A percentile compares a stretch with the other conserved stretches of the same genome.
These are phyloP conservation scores for Lentithecium fluviatile DNA, from an alignment of 495 filamentous ascomycete genomes.

Conservation along the genomic window DNA sequence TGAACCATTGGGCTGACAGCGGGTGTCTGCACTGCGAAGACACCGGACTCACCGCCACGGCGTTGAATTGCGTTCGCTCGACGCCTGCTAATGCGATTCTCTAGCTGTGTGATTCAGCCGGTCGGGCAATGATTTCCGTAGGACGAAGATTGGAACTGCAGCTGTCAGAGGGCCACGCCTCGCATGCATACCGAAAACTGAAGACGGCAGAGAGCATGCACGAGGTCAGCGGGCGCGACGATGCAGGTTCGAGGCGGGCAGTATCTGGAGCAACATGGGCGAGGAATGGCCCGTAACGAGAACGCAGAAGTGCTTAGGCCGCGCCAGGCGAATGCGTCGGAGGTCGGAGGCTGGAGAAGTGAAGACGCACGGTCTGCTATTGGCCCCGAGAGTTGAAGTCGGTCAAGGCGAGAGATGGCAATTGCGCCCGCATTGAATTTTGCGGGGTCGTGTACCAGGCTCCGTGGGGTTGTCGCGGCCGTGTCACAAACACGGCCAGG, in stretches of 20 bases:
- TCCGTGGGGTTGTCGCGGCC: slow-evolving; percentile 25
- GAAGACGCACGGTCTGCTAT: background rate
- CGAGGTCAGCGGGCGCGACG: slow-evolving; percentile 1
- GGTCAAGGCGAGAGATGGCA: slow-evolving; percentile 6
- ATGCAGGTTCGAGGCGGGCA: background rate
- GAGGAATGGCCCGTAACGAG: too few species aligned
- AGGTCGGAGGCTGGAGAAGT: background rate
- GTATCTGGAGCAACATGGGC: too few species aligned
- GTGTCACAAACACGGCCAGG: slow-evolving; percentile 15
- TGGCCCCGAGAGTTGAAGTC: background rate
- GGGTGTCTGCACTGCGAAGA: background rate
- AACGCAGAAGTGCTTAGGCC: too few species aligned
- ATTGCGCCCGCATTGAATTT: slow-evolving; percentile 18
- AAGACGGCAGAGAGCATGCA: slow-evolving; percentile 6
- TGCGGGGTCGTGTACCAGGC: slow-evolving; percentile 28
- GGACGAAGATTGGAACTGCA: background rate
- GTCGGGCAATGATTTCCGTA: slow-evolving; percentile 13
- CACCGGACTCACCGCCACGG: slow-evolving; percentile 26
- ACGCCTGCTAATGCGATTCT: background rate
- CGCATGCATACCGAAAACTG: background rate
- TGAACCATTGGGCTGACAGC: slow-evolving; percentile 8
- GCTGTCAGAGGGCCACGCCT: background rate
- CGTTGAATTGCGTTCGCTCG: background rate
- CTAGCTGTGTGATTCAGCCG: slow-evolving; percentile 5
- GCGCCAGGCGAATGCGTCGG: background rate